Evolutionary conservation across 768 basidiomycete species (phyloP), one percentile per base, ranked within the genome.

Genomic region (Trametes cinnabarina): DNA sequence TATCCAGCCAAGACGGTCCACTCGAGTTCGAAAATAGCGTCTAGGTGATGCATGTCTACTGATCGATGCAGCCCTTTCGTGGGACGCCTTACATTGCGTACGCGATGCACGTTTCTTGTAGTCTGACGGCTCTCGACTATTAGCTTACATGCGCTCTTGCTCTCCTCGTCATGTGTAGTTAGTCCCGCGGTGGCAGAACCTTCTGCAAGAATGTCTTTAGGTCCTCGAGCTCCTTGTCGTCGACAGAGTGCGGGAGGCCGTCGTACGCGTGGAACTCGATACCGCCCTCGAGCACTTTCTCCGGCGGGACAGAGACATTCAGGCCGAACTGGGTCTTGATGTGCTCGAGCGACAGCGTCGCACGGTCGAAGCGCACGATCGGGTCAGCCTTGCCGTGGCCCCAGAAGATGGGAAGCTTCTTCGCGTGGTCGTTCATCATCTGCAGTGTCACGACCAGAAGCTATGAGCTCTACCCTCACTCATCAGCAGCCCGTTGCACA

Each of bases 301-400:
- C 61, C 40, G 69, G 70, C 3, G 68, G 74, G 4, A 73, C 76
- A 32, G 74, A 76, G 7, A 68, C 67, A 19, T 77, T 66, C 54
- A 89, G 75, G 15, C 84, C 82, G 39, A 91, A 67, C 15, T 79
- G 64, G 14, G 76, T 68, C 34, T 77, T 80, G 42, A 95, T 73
- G 57, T 81, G 80, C 7, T 84, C 79, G 35, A 79, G 73, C 8
- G 90, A 88, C 47, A 71, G 70, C 52, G 78, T 69, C 22, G 83
- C 83, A 48, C 84, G 76, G 25, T 78, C 61, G 63, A 77, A 78
- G 56, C 78, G 78, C 52, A 97, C 87, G 22, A 96, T 77, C 7
- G 82, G 85, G 73, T 98, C 94, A 15, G 70, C 77, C 6, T 77
- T 80, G 22, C 94, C 94, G 62, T 94, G 90, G 12, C 89, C 94